These are phyloP conservation scores for Linderniella brevidens DNA, from an alignment of 257 asterid species.

Conservation along the genomic window DNA sequence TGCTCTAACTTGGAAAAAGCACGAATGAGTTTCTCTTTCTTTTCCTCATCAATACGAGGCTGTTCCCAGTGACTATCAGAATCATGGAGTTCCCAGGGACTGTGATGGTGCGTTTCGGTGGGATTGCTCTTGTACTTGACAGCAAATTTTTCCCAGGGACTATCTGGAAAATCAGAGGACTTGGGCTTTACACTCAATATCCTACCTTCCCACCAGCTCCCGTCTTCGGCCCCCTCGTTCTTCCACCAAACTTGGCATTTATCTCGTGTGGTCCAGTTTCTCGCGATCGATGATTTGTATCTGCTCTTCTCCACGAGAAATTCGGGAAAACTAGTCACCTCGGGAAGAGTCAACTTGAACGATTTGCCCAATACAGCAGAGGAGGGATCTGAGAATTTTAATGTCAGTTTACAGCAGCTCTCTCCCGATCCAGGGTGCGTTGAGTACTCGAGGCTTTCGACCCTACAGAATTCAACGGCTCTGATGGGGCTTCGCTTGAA, in stretches of 20 bases:
- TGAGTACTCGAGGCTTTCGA: conserved; percentile 54
- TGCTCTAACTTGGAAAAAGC: conserved; percentile 48
- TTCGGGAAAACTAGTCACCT: conserved; percentile 76
- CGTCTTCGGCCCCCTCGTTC: conserved; percentile 66
- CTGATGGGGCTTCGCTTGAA: conserved; percentile 34
- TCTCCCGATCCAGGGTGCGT: conserved; percentile 87
- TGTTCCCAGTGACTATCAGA: conserved; percentile 41
- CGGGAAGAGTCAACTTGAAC: conserved; percentile 70
- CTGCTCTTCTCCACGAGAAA: conserved; percentile 84
- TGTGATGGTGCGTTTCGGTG: conserved; percentile 60
- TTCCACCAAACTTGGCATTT: conserved; percentile 96
- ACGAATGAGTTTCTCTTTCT: conserved; percentile 32
- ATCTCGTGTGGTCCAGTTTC: conserved; percentile 77
- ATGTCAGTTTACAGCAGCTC: conserved; percentile 81
- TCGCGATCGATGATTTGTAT: conserved; percentile 56
- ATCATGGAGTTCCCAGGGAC: conserved; percentile 96
- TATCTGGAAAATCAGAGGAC: conserved; percentile 64
- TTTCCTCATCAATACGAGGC: conserved; percentile 51
- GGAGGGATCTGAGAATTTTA: conserved; percentile 52
- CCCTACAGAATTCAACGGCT: conserved; percentile 75
- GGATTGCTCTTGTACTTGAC: conserved; percentile 80
- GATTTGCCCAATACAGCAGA: conserved; percentile 51
- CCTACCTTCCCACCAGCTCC: conserved; percentile 95
- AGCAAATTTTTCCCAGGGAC: conserved; percentile 88
- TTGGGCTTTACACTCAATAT: conserved; percentile 51